Conservation (phyloP, 1,284 basidiomycete species). For the Leccinum fallax region DNA sequence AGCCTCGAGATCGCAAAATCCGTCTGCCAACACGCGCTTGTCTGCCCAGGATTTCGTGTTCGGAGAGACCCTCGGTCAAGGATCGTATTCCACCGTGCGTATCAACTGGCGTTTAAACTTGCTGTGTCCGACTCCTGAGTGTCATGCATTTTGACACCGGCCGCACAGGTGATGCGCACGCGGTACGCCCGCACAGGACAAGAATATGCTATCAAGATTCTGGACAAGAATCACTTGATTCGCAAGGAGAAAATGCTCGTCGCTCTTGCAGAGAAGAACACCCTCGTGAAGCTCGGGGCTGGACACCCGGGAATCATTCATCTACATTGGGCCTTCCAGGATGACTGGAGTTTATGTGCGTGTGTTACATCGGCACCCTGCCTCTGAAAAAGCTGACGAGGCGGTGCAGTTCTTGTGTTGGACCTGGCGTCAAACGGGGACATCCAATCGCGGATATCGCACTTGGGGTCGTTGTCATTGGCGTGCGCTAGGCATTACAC, state of each 20-base stretch:
- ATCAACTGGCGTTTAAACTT: not conserved
- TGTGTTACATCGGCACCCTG: not conserved
- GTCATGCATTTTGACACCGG: not conserved
- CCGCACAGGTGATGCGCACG: constrained; percentile 59
- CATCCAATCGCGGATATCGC: constrained; percentile 79
- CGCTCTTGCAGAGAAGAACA: constrained; percentile 67
- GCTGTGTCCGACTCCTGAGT: not conserved
- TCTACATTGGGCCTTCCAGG: constrained; percentile 84
- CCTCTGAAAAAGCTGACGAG: constrained; percentile 1
- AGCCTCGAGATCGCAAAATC: constrained; percentile 47
- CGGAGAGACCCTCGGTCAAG: constrained; percentile 72
- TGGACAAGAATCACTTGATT: constrained; percentile 75
- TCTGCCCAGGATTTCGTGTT: constrained; percentile 69
- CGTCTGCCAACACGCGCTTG: constrained; percentile 48
- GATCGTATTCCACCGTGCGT: constrained; percentile 77
- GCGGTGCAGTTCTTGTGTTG: constrained; percentile 79
- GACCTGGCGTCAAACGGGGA: constrained; percentile 90
- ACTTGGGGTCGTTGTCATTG: constrained; percentile 82
- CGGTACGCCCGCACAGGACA: constrained; percentile 58
- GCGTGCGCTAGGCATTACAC: constrained; percentile 79
- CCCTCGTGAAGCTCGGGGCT: constrained; percentile 59
- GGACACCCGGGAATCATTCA: constrained; percentile 85
- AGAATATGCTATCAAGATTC: constrained; percentile 75
- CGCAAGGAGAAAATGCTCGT: constrained; percentile 67
- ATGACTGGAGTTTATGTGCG: constrained; percentile 79